Percentiles rank a stretch among this genome's conserved stretches.
These are phyloP conservation scores for Geotrichum aggregatum DNA, from an alignment of 1,139 yeast genomes.

Conservation along the genomic window DNA sequence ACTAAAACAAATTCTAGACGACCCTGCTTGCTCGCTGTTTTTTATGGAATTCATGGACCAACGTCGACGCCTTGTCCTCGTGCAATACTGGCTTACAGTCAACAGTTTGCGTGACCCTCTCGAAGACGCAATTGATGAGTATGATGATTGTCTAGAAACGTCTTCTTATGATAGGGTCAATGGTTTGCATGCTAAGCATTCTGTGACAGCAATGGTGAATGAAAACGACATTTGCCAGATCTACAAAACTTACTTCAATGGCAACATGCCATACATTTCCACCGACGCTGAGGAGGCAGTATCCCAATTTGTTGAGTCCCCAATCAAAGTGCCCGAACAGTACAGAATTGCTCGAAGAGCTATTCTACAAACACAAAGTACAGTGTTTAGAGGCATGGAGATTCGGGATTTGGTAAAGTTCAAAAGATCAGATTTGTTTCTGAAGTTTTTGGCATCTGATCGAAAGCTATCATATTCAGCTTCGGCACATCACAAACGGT, in stretches of 20 bases:
- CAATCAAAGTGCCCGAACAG: slow-evolving; percentile 18
- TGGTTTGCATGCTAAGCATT: neutral
- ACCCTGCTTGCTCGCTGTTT: slow-evolving; percentile 47
- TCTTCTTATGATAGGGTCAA: neutral
- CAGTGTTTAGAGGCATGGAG: slow-evolving; percentile 48
- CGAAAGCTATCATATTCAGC: slow-evolving; percentile 36
- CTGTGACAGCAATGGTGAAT: slow-evolving; percentile 16
- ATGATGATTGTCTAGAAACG: slow-evolving; percentile 23
- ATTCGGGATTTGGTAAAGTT: slow-evolving; percentile 54
- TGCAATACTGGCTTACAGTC: slow-evolving; percentile 65
- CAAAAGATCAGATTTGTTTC: slow-evolving; percentile 44
- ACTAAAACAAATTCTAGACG: slow-evolving; percentile 43
- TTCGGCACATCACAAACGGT: neutral
- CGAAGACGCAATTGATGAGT: slow-evolving; percentile 43
- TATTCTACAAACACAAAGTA: slow-evolving; percentile 54
- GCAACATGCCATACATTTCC: slow-evolving; percentile 26
- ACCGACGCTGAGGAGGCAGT: slow-evolving; percentile 28
- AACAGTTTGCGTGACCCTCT: slow-evolving; percentile 69
- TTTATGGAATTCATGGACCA: slow-evolving; percentile 58
- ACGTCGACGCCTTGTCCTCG: slow-evolving; percentile 42
- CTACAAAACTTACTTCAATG: slow-evolving; percentile 44
- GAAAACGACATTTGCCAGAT: slow-evolving; percentile 42
- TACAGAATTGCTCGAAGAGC: slow-evolving; percentile 49
- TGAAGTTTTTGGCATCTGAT: slow-evolving; percentile 17
- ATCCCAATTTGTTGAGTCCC: slow-evolving; percentile 28